Conservation (phyloP, 441 rosid genomes). For the Manihot esculenta region DNA sequence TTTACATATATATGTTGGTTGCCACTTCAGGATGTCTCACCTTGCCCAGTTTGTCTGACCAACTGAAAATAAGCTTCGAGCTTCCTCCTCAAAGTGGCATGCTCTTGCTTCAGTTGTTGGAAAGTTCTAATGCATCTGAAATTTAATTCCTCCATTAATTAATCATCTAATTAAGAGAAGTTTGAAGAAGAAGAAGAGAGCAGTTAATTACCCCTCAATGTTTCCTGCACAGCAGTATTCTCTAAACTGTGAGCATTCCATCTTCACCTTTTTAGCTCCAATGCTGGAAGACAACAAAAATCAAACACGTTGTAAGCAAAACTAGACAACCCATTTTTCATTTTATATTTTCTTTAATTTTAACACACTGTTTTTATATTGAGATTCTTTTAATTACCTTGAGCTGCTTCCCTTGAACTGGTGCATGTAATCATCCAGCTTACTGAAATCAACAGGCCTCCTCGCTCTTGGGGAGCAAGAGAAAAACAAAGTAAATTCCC, state of each 20-base stretch:
- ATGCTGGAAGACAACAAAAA: conserved; percentile 35
- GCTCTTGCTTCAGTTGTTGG: conserved; percentile 53
- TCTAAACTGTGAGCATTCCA: conserved; percentile 43
- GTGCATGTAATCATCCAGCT: conserved; percentile 58
- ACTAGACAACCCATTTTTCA: too few relatives aligned
- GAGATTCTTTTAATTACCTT: conserved; percentile 31
- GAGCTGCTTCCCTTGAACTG: conserved; percentile 70
- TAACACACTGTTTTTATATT: too few relatives aligned
- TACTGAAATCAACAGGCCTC: conserved; percentile 44
- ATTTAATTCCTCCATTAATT: background rate
- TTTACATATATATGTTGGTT: background rate
- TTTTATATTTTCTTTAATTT: too few relatives aligned
- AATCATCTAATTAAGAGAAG: too few relatives aligned
- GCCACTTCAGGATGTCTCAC: background rate
- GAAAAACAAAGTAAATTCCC: too few relatives aligned
- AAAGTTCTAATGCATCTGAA: conserved; percentile 50
- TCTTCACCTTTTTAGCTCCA: conserved; percentile 57
- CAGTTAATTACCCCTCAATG: conserved; percentile 45
- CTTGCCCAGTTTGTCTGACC: conserved; percentile 22
- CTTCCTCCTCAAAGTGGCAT: conserved; percentile 43
- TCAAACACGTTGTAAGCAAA: background rate
- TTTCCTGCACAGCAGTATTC: conserved; percentile 45
- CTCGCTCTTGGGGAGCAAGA: conserved; percentile 26
- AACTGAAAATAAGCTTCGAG: conserved; percentile 52
- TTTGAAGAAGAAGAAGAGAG: background rate